phyloP scores from a whole-genome alignment of 345 rosid genomes.

The Sonneratia caseolaris region DNA sequence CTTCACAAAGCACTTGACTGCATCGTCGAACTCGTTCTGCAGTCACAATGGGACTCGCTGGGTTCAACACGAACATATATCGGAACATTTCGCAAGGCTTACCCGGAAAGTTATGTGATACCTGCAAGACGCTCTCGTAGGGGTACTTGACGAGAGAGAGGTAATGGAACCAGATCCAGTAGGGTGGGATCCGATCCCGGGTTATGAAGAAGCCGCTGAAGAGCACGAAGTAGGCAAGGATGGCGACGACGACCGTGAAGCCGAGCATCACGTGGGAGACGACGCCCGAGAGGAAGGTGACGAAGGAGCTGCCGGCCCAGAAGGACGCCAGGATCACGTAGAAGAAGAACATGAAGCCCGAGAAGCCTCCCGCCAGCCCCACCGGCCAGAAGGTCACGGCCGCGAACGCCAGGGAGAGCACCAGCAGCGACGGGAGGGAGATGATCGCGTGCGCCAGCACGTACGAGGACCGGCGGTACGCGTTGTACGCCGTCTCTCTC shows the following conservation, averaged over 20 bases:
- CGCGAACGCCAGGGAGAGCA: conserved; percentile 62
- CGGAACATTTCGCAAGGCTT: too few species aligned
- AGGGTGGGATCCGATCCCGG: conserved; percentile 54
- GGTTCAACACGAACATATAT: too few species aligned
- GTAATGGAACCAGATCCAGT: conserved; percentile 95
- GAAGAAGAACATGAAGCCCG: conserved; percentile 74
- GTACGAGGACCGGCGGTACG: conserved; percentile 81
- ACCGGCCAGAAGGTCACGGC: conserved; percentile 71
- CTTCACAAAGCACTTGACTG: conserved; percentile 52
- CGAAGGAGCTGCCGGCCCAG: conserved; percentile 94
- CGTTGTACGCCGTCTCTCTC: conserved; percentile 93
- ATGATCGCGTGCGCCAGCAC: conserved; percentile 74
- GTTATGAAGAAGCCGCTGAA: conserved; percentile 95
- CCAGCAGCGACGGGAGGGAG: conserved; percentile 53
- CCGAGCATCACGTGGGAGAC: conserved; percentile 85
- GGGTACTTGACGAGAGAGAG: conserved; percentile 81
- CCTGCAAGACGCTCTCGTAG: conserved; percentile 37
- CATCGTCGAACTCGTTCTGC: conserved; percentile 55
- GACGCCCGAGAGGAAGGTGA: conserved; percentile 75
- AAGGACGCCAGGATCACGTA: conserved; percentile 55
- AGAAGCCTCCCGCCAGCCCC: conserved; percentile 59
- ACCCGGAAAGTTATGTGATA: background rate
- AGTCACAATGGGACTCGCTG: conserved; percentile 1
- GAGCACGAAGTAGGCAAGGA: conserved; percentile 73
- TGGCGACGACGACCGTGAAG: conserved; percentile 73